Evolutionary conservation across 768 basidiomycete species (phyloP), one percentile per base, ranked within the genome.

Genomic region (Tricholoma terreum): DNA sequence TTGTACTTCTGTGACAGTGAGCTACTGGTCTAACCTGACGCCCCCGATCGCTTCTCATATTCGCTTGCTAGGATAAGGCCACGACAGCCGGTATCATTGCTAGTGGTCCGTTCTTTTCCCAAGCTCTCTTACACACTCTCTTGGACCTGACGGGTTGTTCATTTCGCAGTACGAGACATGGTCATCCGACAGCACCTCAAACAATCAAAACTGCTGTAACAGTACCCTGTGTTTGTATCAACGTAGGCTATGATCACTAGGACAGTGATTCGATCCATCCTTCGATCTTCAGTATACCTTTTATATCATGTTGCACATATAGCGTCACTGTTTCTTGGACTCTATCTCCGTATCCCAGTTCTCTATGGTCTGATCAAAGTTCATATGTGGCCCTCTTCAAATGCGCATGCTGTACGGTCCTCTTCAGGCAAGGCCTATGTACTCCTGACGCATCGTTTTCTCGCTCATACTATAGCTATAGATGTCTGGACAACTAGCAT

Each of bases 181-280:
- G 88, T 91, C 50, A 83, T 90, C 35, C 84, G 89, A 45, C 84
- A 89, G 63, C 87, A 90, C 64, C 77, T 90, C 24, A 87, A 85
- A 60, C 86, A 87, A 63, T 87, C 85, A 7, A 87, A 83, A 65
- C 77, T 90, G 36, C 71, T 89, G 63, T 89, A 73, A 78, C 49
- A 54, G 46, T 42, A 45, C 50, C 10, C 15, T 53, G 19, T 57
- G 21, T 4, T 43, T 14, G n/a, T n/a, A 27, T 27, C 6, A 22
- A 43, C 10, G 21, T 10, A 15, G 5, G 3, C 3, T 48, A 21
- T 15, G 46, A 8, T 31, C 46, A 49, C n/a, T 54, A 30, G 19
- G 30, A 19, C 30, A 30, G 22, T n/a, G 52, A 31, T 53, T 48
- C 45, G 45, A n/a, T n/a, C n/a, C n/a, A n/a, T n/a, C n/a, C n/a